Conservation (phyloP, 208 protist species). For the Trypanosoma brucei region DNA sequence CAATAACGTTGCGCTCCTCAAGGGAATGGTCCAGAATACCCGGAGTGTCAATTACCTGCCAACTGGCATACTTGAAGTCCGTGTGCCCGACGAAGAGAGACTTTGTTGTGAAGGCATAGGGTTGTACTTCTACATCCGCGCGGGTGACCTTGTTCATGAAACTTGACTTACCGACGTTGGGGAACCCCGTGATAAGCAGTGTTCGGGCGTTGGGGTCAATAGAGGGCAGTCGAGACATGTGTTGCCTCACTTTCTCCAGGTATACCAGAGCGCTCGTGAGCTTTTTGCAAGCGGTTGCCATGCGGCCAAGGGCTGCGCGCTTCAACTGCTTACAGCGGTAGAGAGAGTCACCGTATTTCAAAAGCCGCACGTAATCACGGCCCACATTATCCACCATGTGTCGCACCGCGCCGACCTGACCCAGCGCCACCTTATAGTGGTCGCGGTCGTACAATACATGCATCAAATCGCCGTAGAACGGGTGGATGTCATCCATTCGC, state of each 20-base stretch:
- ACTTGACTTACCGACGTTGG: conserved; percentile 99
- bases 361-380: conserved; percentile 97
- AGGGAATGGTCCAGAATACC: conserved; percentile 99
- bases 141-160: conserved; percentile 99
- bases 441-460: conserved; percentile 99
- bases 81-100: conserved; percentile 99
- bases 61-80: conserved; percentile 98
- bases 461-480: conserved; percentile 99
- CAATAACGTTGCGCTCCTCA: conserved; percentile 99
- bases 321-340: conserved; percentile 99
- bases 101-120: conserved; percentile 99
- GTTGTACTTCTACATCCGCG: conserved; percentile 99
- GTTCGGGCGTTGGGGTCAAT: conserved; percentile 99
- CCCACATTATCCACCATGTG: conserved; percentile 97
- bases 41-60: conserved; percentile 99
- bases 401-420: conserved; percentile 96
- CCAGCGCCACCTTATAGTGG: conserved; percentile 99
- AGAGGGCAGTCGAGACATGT: conserved; percentile 98
- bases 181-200: conserved; percentile 97
- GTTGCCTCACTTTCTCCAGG: conserved; percentile 99
- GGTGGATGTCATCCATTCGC: conserved; percentile 98
- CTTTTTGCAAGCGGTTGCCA: conserved; percentile 98
- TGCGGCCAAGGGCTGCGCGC: conserved; percentile 98
- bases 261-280: conserved; percentile 95
- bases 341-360: conserved; percentile 99